Conservation (phyloP, 2,329 filamentous ascomycete genomes). For the Pyrenophora tritici-repentis region DNA sequence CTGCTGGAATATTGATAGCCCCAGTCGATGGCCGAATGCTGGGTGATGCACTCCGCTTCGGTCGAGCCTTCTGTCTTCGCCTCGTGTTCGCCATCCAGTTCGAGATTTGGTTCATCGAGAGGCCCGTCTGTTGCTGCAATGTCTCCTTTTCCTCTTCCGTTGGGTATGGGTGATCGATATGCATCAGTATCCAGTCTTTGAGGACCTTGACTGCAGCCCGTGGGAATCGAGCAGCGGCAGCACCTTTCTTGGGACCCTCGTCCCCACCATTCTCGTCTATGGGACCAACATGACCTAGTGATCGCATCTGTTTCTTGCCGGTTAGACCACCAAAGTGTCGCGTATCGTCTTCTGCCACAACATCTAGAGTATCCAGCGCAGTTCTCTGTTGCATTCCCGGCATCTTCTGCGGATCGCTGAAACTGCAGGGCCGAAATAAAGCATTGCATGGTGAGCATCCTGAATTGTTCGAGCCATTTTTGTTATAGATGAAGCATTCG, state of each 20-base stretch:
- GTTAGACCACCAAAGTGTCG: slow-evolving; percentile 42
- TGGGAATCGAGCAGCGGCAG: slow-evolving; percentile 64
- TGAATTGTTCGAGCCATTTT: slow-evolving; percentile 45
- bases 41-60: slow-evolving; percentile 71
- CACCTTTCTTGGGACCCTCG: slow-evolving; percentile 39
- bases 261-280: slow-evolving; percentile 40
- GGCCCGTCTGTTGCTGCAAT: slow-evolving; percentile 76
- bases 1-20: slow-evolving; percentile 75
- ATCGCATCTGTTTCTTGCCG: slow-evolving; percentile 47
- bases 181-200: slow-evolving; percentile 82
- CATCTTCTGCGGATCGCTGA: slow-evolving; percentile 46
- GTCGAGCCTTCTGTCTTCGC: slow-evolving; percentile 76
- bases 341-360: slow-evolving; percentile 50
- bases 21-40: slow-evolving; percentile 65
- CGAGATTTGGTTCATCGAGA: slow-evolving; percentile 82
- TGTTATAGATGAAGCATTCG: slow-evolving; percentile 53
- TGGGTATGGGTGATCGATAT: slow-evolving; percentile 83
- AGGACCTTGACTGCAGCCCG: slow-evolving; percentile 78
- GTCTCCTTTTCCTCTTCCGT: slow-evolving; percentile 84
- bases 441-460: slow-evolving; percentile 55
- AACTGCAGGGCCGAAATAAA: slow-evolving; percentile 56
- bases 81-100: slow-evolving; percentile 94
- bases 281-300: slow-evolving; percentile 42
- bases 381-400: slow-evolving; percentile 39
- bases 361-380: slow-evolving; percentile 54